Evolutionary conservation across 495 filamentous ascomycete genomes (phyloP).

Genomic region (Lepidopterella palustris): DNA sequence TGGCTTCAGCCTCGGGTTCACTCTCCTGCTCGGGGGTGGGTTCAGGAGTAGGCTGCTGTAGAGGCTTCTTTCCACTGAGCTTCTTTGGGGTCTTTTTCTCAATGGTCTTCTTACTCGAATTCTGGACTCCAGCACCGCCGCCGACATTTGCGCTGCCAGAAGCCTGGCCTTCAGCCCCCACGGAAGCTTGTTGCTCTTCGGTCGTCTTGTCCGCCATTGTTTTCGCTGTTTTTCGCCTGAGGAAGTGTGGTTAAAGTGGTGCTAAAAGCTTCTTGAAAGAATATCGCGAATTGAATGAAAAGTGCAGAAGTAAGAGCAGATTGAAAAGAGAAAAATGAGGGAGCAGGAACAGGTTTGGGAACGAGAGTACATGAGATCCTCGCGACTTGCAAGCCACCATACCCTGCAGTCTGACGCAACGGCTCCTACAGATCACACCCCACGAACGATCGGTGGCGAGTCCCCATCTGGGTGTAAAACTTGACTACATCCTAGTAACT

Average conservation of each 20-base stretch:
- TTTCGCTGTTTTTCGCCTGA: background rate
- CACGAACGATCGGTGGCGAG: constrained; percentile 1
- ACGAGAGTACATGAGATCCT: constrained; percentile 3
- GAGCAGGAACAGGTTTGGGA: constrained; percentile 29
- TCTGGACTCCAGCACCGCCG: constrained; percentile 24
- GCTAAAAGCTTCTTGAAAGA: background rate
- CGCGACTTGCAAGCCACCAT: background rate
- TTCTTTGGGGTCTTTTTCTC: constrained; percentile 40
- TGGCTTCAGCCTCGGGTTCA: constrained; percentile 31
- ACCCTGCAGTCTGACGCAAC: constrained; percentile 19
- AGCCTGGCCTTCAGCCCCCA: constrained; percentile 34
- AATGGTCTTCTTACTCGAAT: constrained; percentile 31
- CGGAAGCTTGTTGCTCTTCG: constrained; percentile 34
- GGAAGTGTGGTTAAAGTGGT: constrained; percentile 1
- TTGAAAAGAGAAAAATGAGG: constrained; percentile 17
- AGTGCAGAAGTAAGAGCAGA: constrained; percentile 8
- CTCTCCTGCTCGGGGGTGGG: constrained; percentile 29
- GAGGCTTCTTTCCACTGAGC: constrained; percentile 35
- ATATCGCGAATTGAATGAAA: constrained; percentile 8
- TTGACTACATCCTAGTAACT: constrained; percentile 18
- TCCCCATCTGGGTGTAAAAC: constrained; percentile 12
- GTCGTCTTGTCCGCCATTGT: constrained; percentile 30
- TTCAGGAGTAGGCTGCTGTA: constrained; percentile 40
- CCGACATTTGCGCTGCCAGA: constrained; percentile 30
- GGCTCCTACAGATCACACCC: constrained; percentile 3